A percentile compares a stretch with the other conserved stretches of the same genome.
phyloP scores from a whole-genome alignment of 208 protist genomes.

The Wallacemonas rigidus region DNA sequence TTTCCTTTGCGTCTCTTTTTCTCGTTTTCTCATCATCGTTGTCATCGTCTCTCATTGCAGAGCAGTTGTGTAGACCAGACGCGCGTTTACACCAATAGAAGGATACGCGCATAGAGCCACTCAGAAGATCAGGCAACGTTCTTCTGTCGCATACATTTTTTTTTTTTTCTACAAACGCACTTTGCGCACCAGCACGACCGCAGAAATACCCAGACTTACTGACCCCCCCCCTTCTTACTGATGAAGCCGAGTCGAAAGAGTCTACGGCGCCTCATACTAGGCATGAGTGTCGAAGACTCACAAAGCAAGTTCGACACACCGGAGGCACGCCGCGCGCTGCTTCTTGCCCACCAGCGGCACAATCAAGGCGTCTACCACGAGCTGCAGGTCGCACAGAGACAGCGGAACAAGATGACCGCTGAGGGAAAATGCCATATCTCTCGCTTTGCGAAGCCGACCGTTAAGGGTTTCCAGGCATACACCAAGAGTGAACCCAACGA shows the following conservation, averaged over 20 bases:
- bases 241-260: conserved; percentile 38
- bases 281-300: conserved; percentile 88
- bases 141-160: too few relatives aligned
- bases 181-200: background rate
- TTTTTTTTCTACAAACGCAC: too few relatives aligned
- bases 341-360: conserved; percentile 77
- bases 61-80: too few relatives aligned
- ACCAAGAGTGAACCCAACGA: conserved; percentile 67
- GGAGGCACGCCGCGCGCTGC: conserved; percentile 67
- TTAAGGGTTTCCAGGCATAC: conserved; percentile 83
- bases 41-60: too few relatives aligned
- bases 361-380: conserved; percentile 86
- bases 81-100: background rate
- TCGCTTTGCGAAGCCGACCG: conserved; percentile 77
- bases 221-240: background rate
- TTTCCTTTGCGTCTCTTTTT: too few relatives aligned
- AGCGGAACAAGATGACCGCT: conserved; percentile 59
- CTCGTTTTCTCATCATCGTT: background rate
- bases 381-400: conserved; percentile 71
- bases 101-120: background rate
- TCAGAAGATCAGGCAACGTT: background rate
- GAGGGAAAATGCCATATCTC: conserved; percentile 77
- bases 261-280: conserved; percentile 72
- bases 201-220: conserved; percentile 9
- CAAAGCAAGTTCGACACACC: conserved; percentile 84